phyloP scores from a whole-genome alignment of 169 alveolate genomes.

The Ichthyophthirius multifiliis region DNA sequence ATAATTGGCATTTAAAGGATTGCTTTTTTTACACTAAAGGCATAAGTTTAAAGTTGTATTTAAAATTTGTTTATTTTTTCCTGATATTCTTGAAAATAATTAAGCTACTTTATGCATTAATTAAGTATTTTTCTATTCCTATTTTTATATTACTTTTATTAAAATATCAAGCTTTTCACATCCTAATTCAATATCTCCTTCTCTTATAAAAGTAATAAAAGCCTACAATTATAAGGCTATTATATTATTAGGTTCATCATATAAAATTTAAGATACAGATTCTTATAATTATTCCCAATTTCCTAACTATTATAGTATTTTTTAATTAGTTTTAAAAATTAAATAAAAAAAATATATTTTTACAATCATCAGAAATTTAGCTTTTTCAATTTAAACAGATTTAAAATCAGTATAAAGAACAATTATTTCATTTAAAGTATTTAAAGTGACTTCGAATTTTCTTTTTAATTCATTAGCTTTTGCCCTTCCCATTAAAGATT shows the following conservation, averaged over 20 bases:
- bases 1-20: conserved; percentile 67
- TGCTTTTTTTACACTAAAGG: conserved; percentile 54
- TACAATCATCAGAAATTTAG: conserved; percentile 71
- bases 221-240: conserved; percentile 64
- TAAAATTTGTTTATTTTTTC: conserved; percentile 68
- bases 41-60: conserved; percentile 51
- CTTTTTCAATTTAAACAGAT: conserved; percentile 77
- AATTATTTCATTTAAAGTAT: conserved; percentile 67
- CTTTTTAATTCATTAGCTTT: conserved; percentile 66
- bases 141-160: conserved; percentile 43
- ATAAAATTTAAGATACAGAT: conserved; percentile 47
- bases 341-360: conserved; percentile 30
- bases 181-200: conserved; percentile 72
- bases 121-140: conserved; percentile 76
- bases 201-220: conserved; percentile 71
- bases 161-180: conserved; percentile 71
- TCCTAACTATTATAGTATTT: conserved; percentile 11
- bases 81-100: conserved; percentile 74
- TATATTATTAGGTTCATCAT: conserved; percentile 51
- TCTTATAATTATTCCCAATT: conserved; percentile 72
- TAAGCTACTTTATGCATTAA: conserved; percentile 58
- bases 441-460: conserved; percentile 71
- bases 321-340: not conserved
- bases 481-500: conserved; percentile 76
- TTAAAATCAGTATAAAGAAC: conserved; percentile 67